Conservation (phyloP, 441 rosid genomes). For the Kokia cookei region DNA sequence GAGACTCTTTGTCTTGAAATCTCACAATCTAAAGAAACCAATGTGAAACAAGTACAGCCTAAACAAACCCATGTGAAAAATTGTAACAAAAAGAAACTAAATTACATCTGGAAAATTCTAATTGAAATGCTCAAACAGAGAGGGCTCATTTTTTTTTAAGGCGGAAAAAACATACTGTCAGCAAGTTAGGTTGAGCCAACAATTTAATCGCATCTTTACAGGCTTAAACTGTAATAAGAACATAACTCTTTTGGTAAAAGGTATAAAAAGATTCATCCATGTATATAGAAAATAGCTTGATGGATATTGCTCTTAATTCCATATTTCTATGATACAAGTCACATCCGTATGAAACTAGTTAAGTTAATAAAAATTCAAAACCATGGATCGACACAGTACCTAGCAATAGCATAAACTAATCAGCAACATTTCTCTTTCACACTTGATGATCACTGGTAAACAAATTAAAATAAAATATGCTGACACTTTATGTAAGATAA, state of each 20-base stretch:
- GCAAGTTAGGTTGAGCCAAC: not conserved
- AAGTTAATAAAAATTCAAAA: not conserved
- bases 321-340: not conserved
- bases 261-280: not conserved
- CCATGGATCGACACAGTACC: not conserved
- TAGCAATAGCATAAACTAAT: not conserved
- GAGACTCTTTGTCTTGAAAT: constrained; percentile 94
- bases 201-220: not conserved
- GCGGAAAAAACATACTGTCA: not conserved
- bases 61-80: not conserved
- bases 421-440: not conserved
- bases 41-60: not conserved
- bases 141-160: not conserved
- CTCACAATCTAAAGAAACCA: constrained; percentile 69
- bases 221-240: not conserved
- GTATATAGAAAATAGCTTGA: not conserved
- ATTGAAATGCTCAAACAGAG: not conserved
- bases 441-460: not conserved
- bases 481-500: not conserved
- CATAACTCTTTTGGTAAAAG: not conserved
- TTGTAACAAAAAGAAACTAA: not conserved
- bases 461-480: not conserved
- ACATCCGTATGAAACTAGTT: not conserved
- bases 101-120: not conserved
- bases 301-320: not conserved